Conservation (phyloP, 1,139 yeast species). For the Spathaspora sp. region DNA sequence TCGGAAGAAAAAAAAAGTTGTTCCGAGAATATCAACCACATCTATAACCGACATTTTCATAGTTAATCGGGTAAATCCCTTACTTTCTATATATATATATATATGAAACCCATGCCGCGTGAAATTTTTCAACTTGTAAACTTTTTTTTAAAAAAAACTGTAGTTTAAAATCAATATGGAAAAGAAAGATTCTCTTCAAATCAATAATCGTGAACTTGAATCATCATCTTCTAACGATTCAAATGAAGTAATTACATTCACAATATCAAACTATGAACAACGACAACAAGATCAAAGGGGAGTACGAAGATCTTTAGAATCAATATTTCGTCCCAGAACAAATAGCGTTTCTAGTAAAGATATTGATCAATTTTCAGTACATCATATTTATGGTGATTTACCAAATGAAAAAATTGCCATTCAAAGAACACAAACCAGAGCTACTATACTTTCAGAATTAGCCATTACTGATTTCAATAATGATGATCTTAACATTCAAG, state of each 20-base stretch:
- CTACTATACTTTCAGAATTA: constrained; percentile 36
- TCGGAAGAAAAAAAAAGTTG: neutral
- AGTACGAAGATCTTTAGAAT: constrained; percentile 16
- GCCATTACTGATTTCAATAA: constrained; percentile 11
- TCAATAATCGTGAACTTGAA: constrained; percentile 11
- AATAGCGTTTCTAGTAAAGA: constrained; percentile 2
- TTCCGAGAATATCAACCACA: constrained; percentile 1
- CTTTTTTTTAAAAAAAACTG: neutral
- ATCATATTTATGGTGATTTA: constrained; percentile 38
- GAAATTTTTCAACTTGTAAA: neutral
- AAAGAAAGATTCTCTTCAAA: constrained; percentile 11
- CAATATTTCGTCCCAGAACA: constrained; percentile 7
- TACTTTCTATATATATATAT: neutral
- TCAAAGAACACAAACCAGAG: constrained; percentile 37
- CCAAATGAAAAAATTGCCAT: constrained; percentile 29
- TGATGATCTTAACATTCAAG: constrained; percentile 13
- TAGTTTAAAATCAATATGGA: neutral
- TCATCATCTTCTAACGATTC: constrained; percentile 12
- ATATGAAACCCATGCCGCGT: neutral
- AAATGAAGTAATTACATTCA: constrained; percentile 15
- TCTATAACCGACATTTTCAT: constrained; percentile 4
- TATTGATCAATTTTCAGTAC: constrained; percentile 23
- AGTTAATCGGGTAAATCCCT: neutral
- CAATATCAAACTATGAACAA: constrained; percentile 12
- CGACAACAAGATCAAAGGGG: constrained; percentile 14